Base-by-base conservation (phyloP, 2,329 filamentous ascomycete species). In the Orbilia blumenaviensis region DNA sequence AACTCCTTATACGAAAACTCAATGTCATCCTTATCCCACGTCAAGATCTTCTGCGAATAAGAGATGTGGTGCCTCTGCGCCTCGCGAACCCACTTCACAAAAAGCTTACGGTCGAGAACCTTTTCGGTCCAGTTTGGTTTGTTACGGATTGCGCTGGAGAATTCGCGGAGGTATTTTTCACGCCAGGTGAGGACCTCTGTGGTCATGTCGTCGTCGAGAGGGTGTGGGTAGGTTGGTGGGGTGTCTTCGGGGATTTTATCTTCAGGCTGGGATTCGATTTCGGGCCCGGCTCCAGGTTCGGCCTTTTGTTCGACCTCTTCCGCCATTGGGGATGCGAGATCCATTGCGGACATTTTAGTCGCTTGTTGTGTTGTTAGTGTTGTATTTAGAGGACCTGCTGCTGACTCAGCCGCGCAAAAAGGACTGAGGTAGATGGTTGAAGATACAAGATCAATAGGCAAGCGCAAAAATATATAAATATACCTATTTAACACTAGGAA, bases 81-180 rank as follows among this genome's bases (percentile, higher is more conserved):
- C 36, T 77, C 73, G 29, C 61, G 61, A 14, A 77, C 8, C 73
- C 73, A 77, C 52, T 77, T 77, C 3, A 27, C 62, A 14, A 71
- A 27, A 2, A 77, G 38, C 3, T 36, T n/a, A 6, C 66, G 66
- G 32, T 77, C 67, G 9, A 64, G 36, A 8, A 77, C 27, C 36
- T 77, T 77, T 25, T 72, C 62, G n/a, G 62, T 77, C 73, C 73
- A 77, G 21, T 72, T 67, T 12, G 66, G 56, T 48, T 77, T 77
- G 21, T 63, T 41, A 7, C 73, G 66, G n/a, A 77, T 54, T 10
- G 42, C 52, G 7, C 29, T 7, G 25, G 66, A 71, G 61, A 77
- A 77, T 10, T 25, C n/a, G 10, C 73, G 66, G 4, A 77, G 41
- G 18, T 66, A 61, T 14, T 72, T 60, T 16, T 77, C 73, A 41